Conservation (phyloP, 176 grass and related monocot species). For the Guadua angustifolia region DNA sequence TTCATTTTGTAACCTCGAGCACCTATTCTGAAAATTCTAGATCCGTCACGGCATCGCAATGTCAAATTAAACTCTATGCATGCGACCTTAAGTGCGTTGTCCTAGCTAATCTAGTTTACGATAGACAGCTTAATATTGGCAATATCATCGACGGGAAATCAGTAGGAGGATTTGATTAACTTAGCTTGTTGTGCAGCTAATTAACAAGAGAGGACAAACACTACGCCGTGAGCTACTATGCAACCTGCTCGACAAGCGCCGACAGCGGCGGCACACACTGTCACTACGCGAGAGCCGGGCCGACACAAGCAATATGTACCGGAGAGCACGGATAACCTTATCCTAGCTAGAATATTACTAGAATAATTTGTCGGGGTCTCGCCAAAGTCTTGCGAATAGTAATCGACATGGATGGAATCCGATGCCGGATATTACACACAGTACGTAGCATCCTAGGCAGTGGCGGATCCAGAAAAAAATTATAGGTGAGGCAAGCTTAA, state of each 20-base stretch:
- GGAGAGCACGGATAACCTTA: neutral
- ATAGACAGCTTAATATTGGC: neutral
- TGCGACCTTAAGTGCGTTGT: too few species aligned
- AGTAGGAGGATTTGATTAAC: too few species aligned
- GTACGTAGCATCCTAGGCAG: neutral
- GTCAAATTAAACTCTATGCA: too few species aligned
- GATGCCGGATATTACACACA: neutral
- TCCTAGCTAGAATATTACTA: neutral
- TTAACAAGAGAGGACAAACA: neutral
- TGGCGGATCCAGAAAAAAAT: too few species aligned
- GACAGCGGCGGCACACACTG: neutral
- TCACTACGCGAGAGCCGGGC: neutral
- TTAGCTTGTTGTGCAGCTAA: neutral
- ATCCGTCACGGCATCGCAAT: too few species aligned
- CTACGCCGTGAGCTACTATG: neutral
- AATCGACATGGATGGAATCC: neutral
- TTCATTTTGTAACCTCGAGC: too few species aligned
- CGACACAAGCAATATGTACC: conserved; percentile 2
- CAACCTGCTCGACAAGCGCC: conserved; percentile 8
- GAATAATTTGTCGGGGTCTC: conserved; percentile 12
- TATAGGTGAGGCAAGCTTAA: too few species aligned
- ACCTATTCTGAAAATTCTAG: too few species aligned
- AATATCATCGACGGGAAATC: neutral
- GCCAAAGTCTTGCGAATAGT: neutral
- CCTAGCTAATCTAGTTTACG: too few species aligned